Evolutionary conservation across 148 eudicot species (phyloP).

Genomic region (Salicornia ramosissima): DNA sequence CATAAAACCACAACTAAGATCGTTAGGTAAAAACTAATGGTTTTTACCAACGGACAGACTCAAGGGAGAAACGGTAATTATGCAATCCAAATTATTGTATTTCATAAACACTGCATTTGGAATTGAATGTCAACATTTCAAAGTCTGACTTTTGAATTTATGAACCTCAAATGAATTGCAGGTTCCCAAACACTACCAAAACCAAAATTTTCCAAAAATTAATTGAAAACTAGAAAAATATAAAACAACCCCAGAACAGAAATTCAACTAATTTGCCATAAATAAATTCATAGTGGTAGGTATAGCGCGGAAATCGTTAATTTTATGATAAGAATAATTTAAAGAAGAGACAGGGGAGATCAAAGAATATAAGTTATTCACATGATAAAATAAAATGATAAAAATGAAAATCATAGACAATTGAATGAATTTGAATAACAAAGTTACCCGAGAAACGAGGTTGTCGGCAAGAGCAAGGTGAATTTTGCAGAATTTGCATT

Average conservation of each 20-base stretch:
- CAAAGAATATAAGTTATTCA: neutral
- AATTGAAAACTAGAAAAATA: no score
- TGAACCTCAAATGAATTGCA: no score
- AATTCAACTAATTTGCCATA: constrained; percentile 4
- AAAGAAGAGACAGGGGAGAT: constrained; percentile 11
- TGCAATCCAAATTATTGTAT: no score
- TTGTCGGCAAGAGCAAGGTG: constrained; percentile 59
- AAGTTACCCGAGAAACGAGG: constrained; percentile 53
- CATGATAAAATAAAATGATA: neutral
- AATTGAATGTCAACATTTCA: no score
- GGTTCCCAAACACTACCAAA: no score
- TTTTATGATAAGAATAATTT: neutral
- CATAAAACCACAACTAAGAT: no score
- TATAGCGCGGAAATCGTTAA: neutral
- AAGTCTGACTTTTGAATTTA: no score
- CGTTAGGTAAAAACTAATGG: no score
- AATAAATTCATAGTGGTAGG: neutral
- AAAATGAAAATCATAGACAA: neutral
- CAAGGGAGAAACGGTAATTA: no score
- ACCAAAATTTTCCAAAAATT: no score
- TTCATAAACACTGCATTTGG: no score
- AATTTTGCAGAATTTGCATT: constrained; percentile 78
- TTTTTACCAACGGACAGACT: no score
- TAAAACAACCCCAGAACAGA: neutral
- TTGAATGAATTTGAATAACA: neutral